phyloP scores from a whole-genome alignment of 2,329 filamentous ascomycete species.

The Tolypocladium sp. region DNA sequence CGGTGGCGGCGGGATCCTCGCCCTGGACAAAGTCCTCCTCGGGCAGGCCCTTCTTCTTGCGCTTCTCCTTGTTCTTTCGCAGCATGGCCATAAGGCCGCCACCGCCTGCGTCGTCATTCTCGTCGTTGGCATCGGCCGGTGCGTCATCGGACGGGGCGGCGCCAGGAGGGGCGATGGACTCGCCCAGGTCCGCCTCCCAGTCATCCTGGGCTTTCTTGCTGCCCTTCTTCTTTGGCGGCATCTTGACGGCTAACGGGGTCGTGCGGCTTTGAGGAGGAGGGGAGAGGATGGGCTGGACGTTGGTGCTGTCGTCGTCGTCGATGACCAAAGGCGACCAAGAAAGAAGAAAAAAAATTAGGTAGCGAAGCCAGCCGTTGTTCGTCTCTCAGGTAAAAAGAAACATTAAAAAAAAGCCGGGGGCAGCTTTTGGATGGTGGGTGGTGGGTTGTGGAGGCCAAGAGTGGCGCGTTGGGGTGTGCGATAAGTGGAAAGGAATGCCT shows the following conservation, averaged over 20 bases:
- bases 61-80: slow-evolving; percentile 75
- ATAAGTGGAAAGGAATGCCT: not conserved
- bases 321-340: not conserved
- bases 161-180: slow-evolving; percentile 56
- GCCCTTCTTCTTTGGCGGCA: slow-evolving; percentile 91
- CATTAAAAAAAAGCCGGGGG: not conserved
- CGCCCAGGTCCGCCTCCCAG: slow-evolving; percentile 90
- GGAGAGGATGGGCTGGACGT: not conserved
- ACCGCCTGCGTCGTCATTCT: slow-evolving; percentile 41
- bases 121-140: slow-evolving; percentile 36
- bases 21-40: slow-evolving; percentile 64
- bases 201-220: slow-evolving; percentile 79
- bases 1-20: slow-evolving; percentile 38
- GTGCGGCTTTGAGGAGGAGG: not conserved
- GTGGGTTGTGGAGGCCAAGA: slow-evolving; percentile 1
- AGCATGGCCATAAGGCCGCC: slow-evolving; percentile 69
- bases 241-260: slow-evolving; percentile 33
- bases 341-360: not conserved
- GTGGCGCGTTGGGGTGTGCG: not conserved
- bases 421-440: slow-evolving; percentile 1
- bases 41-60: slow-evolving; percentile 75
- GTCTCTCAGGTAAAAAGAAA: not conserved
- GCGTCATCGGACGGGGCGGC: slow-evolving; percentile 33
- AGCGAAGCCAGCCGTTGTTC: not conserved
- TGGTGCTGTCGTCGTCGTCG: not conserved